Evolutionary conservation across 1,284 basidiomycete genomes (phyloP).

Genomic region (Athelia sp.): DNA sequence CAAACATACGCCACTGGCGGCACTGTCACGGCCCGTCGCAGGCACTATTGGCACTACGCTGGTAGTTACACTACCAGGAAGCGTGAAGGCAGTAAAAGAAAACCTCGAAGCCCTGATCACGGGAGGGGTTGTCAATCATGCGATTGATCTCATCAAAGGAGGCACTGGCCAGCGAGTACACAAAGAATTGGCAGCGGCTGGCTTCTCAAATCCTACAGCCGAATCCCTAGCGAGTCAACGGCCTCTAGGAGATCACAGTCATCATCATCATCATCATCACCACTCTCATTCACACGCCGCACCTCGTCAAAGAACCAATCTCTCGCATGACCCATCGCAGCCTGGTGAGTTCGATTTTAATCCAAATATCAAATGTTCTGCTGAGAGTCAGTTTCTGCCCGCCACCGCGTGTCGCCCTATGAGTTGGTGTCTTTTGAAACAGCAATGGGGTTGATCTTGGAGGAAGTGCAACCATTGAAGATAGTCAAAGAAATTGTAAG

Average conservation of each 20-base stretch:
- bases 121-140: constrained; percentile 59
- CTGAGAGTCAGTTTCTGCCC: constrained; percentile 44
- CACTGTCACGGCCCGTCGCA: constrained; percentile 76
- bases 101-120: constrained; percentile 62
- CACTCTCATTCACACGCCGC: constrained; percentile 37
- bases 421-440: constrained; percentile 63
- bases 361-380: background rate
- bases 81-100: constrained; percentile 79
- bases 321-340: constrained; percentile 66
- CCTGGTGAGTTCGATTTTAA: constrained; percentile 40
- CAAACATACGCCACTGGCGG: constrained; percentile 73
- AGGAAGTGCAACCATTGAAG: constrained; percentile 41
- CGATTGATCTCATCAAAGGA: constrained; percentile 71
- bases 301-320: constrained; percentile 46
- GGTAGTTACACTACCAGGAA: constrained; percentile 79
- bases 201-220: constrained; percentile 10
- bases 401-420: constrained; percentile 75
- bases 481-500: constrained; percentile 3
- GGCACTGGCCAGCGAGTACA: constrained; percentile 65
- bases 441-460: constrained; percentile 55
- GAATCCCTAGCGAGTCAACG: constrained; percentile 15
- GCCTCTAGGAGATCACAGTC: constrained; percentile 26
- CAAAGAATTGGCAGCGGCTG: constrained; percentile 27
- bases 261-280: constrained; percentile 38
- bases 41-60: constrained; percentile 68